phyloP scores from a whole-genome alignment of 805 yeast genomes.

The Ogataea methanolica region DNA sequence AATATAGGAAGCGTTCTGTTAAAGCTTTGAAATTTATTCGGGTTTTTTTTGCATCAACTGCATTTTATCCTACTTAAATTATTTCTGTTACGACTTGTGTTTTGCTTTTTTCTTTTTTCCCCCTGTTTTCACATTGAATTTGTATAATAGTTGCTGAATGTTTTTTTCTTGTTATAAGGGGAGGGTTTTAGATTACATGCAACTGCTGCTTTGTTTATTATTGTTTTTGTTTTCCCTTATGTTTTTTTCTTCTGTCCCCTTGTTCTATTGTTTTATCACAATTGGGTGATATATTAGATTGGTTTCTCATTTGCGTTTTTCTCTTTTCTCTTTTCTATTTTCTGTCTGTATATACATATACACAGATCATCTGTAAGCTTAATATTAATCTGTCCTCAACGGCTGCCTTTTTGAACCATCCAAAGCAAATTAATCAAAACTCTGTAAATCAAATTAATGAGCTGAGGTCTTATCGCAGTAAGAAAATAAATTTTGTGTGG shows the following conservation, averaged over 20 bases:
- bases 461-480: no score
- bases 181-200: no score
- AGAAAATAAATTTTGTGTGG: no score
- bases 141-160: conserved; percentile 1
- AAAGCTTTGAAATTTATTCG: not conserved
- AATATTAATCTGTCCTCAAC: conserved; percentile 2
- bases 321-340: not conserved
- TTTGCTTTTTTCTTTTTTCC: not conserved
- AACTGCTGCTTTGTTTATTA: no score
- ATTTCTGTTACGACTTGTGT: not conserved
- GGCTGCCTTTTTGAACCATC: not conserved
- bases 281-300: no score
- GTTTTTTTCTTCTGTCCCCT: no score
- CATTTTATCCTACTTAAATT: conserved; percentile 11
- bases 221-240: no score
- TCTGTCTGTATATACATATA: not conserved
- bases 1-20: not conserved
- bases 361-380: not conserved
- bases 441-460: no score
- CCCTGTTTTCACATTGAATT: not conserved
- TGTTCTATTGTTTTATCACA: no score
- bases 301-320: not conserved
- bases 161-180: not conserved
- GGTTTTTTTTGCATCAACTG: conserved; percentile 29
- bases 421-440: not conserved